phyloP scores from a whole-genome alignment of 495 filamentous ascomycete genomes.

The Delitschia confertaspora region DNA sequence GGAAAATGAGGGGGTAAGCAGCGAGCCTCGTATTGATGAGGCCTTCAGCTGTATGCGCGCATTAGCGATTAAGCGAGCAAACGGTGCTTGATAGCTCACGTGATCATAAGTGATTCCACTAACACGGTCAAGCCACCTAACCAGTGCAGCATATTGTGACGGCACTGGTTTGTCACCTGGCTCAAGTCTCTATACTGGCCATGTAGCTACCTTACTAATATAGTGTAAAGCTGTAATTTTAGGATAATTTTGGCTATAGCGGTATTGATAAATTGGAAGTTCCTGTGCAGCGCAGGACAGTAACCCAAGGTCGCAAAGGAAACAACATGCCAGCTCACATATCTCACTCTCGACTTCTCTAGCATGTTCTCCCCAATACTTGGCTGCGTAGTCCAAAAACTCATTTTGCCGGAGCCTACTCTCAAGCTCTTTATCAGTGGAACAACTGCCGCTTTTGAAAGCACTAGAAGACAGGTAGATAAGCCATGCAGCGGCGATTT shows the following conservation, averaged over 20 bases:
- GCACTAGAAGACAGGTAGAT: conserved; percentile 39
- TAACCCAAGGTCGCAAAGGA: conserved; percentile 1
- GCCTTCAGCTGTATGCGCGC: too few species aligned
- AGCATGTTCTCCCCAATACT: conserved; percentile 42
- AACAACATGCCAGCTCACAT: conserved; percentile 7
- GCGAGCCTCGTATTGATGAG: too few species aligned
- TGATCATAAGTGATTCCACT: too few species aligned
- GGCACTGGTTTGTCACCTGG: too few species aligned
- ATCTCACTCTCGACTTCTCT: conserved; percentile 20
- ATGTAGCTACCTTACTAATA: too few species aligned
- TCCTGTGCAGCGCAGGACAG: conserved; percentile 10
- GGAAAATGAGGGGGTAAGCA: too few species aligned
- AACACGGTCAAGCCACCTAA: too few species aligned
- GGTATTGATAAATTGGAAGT: conserved; percentile 5
- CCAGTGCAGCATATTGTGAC: too few species aligned
- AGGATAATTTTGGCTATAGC: conserved; percentile 8
- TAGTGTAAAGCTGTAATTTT: conserved; percentile 10
- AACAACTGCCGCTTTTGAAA: conserved; percentile 32
- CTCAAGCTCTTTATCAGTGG: conserved; percentile 29
- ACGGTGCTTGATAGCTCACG: too few species aligned
- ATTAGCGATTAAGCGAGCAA: too few species aligned
- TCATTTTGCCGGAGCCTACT: conserved; percentile 27
- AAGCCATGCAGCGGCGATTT: conserved; percentile 37
- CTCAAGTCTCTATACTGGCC: too few species aligned
- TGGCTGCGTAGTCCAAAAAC: conserved; percentile 39